Percentiles rank a stretch among this genome's conserved stretches.
These are phyloP conservation scores for Annulohypoxylon nitens DNA, from an alignment of 495 filamentous ascomycete genomes.

Conservation along the genomic window DNA sequence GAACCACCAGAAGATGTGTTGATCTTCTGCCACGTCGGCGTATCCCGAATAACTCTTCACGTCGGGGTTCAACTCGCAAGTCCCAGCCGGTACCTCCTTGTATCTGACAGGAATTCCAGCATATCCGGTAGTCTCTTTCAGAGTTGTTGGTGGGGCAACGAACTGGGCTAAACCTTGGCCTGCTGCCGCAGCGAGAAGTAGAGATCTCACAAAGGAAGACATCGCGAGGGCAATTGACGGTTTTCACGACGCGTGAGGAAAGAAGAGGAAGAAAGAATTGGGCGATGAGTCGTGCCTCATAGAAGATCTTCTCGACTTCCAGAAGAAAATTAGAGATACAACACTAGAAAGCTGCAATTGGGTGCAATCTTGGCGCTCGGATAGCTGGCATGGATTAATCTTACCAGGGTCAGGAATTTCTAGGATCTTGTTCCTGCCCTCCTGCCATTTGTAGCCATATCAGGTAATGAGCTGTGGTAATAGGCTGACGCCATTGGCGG, in stretches of 20 bases:
- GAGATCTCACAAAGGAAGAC: constrained; percentile 44
- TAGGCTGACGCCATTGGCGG: constrained; percentile 44
- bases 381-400: constrained; percentile 39
- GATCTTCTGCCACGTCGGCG: constrained; percentile 69
- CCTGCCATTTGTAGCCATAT: constrained; percentile 23
- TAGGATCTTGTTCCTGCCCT: constrained; percentile 19
- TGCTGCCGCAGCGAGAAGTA: constrained; percentile 45
- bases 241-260: constrained; percentile 24
- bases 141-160: constrained; percentile 67
- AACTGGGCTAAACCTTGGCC: constrained; percentile 63
- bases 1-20: constrained; percentile 78
- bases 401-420: constrained; percentile 20
- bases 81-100: constrained; percentile 71
- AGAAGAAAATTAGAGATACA: constrained; percentile 6
- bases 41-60: constrained; percentile 78
- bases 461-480: constrained; percentile 35
- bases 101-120: constrained; percentile 68
- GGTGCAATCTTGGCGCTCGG: constrained; percentile 8
- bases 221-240: constrained; percentile 34
- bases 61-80: constrained; percentile 73
- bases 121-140: constrained; percentile 65
- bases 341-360: not conserved
- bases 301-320: constrained; percentile 17
- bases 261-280: constrained; percentile 1
- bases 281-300: constrained; percentile 28